phyloP scores from a whole-genome alignment of 2,329 filamentous ascomycete species.

The Rasamsonia emersonii region DNA sequence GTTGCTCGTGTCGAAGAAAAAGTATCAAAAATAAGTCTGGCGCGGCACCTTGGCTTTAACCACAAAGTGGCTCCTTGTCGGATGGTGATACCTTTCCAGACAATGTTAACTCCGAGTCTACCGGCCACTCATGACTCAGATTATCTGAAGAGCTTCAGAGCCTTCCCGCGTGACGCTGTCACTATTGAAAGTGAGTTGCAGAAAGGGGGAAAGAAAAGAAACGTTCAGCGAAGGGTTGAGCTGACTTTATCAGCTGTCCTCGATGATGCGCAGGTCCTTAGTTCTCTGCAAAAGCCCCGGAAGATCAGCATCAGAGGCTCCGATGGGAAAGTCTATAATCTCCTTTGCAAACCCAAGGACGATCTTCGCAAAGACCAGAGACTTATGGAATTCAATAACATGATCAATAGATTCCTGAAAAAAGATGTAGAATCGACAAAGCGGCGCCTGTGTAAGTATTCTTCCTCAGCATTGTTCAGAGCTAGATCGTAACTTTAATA shows the following conservation, averaged over 20 bases:
- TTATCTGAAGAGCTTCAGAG: slow-evolving; percentile 62
- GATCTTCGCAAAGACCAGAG: slow-evolving; percentile 95
- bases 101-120: slow-evolving; percentile 71
- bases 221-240: no score
- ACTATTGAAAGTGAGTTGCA: slow-evolving; percentile 54
- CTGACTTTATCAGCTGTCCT: slow-evolving; percentile 47
- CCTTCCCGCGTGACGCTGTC: slow-evolving; percentile 78
- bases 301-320: slow-evolving; percentile 82
- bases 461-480: slow-evolving; percentile 1
- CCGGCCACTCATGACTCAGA: slow-evolving; percentile 63
- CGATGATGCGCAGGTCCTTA: slow-evolving; percentile 83
- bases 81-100: slow-evolving; percentile 82
- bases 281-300: slow-evolving; percentile 84
- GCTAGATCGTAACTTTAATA: slow-evolving; percentile 13
- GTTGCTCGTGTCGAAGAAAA: slow-evolving; percentile 68
- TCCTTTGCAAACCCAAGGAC: slow-evolving; percentile 96
- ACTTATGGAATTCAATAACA: slow-evolving; percentile 97
- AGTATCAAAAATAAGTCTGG: slow-evolving; percentile 64
- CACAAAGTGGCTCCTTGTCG: slow-evolving; percentile 72
- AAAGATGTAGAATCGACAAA: slow-evolving; percentile 84
- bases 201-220: no score
- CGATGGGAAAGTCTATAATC: slow-evolving; percentile 78
- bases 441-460: slow-evolving; percentile 59
- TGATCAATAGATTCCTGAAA: slow-evolving; percentile 94
- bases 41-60: slow-evolving; percentile 71